Evolutionary conservation across 2,329 filamentous ascomycete species (phyloP).

Genomic region (Mollisiaceae sp.): DNA sequence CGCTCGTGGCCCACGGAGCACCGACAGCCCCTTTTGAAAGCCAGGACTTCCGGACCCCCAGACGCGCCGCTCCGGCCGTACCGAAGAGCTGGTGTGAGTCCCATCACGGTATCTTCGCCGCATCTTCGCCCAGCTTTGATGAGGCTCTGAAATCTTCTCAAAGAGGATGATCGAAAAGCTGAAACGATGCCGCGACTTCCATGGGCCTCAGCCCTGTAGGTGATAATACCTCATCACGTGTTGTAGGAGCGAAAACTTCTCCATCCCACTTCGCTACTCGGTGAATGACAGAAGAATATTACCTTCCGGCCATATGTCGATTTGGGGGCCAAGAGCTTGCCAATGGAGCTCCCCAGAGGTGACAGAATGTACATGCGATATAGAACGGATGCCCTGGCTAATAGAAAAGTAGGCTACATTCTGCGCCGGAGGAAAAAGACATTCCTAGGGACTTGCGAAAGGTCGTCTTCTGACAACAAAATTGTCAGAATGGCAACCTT

Average conservation of each 20-base stretch:
- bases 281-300: not conserved
- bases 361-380: not conserved
- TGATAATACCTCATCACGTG: slow-evolving; percentile 16
- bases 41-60: not conserved
- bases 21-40: not conserved
- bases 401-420: not conserved
- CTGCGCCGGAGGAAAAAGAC: not conserved
- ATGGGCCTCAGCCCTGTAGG: slow-evolving; percentile 6
- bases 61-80: slow-evolving; percentile 3
- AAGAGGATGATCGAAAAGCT: not conserved
- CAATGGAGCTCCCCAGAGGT: not conserved
- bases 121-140: slow-evolving; percentile 5
- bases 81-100: not conserved
- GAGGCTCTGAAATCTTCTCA: not conserved
- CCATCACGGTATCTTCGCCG: not conserved
- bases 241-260: not conserved
- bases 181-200: not conserved
- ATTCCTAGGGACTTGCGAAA: not conserved
- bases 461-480: not conserved
- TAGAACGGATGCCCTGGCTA: not conserved
- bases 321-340: not conserved
- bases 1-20: not conserved
- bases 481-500: not conserved
- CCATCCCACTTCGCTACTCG: slow-evolving; percentile 5
- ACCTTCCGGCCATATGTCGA: not conserved